A percentile compares a stretch with the other conserved stretches of the same genome.
Evolutionary conservation across 2,329 filamentous ascomycete species (phyloP).

Genomic region (Colletotrichum scovillei): DNA sequence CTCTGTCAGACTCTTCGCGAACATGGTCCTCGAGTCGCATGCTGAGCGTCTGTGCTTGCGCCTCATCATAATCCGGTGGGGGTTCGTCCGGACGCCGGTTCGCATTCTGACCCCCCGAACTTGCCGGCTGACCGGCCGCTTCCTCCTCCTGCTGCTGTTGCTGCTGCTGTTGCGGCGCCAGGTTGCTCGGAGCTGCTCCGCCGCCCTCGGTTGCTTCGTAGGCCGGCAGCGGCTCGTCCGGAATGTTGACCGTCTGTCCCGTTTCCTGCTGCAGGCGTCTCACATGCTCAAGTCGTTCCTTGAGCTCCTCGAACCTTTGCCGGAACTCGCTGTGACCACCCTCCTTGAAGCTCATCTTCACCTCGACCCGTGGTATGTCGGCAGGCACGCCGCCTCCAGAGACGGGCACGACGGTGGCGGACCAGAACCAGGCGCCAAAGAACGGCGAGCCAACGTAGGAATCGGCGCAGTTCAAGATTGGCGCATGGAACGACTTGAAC

Average conservation of each 20-base stretch:
- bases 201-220: slow-evolving; percentile 74
- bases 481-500: slow-evolving; percentile 89
- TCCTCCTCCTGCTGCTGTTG: slow-evolving; percentile 36
- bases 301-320: slow-evolving; percentile 82
- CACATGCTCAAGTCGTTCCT: slow-evolving; percentile 84
- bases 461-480: slow-evolving; percentile 88
- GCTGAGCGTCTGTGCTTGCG: slow-evolving; percentile 76
- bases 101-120: slow-evolving; percentile 46
- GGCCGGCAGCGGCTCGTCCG: slow-evolving; percentile 88
- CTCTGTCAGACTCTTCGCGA: slow-evolving; percentile 77
- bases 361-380: slow-evolving; percentile 77
- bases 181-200: slow-evolving; percentile 44
- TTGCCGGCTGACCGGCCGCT: slow-evolving; percentile 48
- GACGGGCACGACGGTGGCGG: slow-evolving; percentile 82
- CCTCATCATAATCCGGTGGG: slow-evolving; percentile 92
- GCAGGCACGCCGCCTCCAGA: slow-evolving; percentile 84
- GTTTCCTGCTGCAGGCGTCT: slow-evolving; percentile 79
- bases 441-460: slow-evolving; percentile 88
- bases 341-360: slow-evolving; percentile 92
- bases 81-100: slow-evolving; percentile 73
- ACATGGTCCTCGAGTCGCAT: slow-evolving; percentile 76
- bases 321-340: slow-evolving; percentile 96
- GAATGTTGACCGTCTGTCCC: slow-evolving; percentile 72
- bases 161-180: slow-evolving; percentile 39
- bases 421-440: slow-evolving; percentile 94